Evolutionary conservation across 1,284 basidiomycete species (phyloP).

Genomic region (Papiliotrema nemorosa): DNA sequence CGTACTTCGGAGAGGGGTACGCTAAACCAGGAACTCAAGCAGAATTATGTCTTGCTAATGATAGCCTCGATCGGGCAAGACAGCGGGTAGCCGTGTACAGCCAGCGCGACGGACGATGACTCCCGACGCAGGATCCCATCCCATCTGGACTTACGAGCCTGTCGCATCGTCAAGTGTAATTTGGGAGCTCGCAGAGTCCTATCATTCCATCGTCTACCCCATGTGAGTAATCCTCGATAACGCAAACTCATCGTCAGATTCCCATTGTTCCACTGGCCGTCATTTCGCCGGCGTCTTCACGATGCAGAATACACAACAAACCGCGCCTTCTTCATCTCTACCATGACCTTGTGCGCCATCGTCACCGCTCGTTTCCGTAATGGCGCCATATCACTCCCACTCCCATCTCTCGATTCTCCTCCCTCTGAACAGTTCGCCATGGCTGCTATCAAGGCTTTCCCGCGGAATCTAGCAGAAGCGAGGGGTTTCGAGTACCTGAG

Average conservation of each 20-base stretch:
- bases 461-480: constrained; percentile 19
- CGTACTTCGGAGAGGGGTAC: constrained; percentile 23
- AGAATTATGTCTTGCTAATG: no score
- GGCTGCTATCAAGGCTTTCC: constrained; percentile 20
- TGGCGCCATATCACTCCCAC: constrained; percentile 14
- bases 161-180: not conserved
- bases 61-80: not conserved
- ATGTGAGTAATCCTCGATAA: constrained; percentile 17
- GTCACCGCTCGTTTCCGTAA: constrained; percentile 32
- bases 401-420: constrained; percentile 2
- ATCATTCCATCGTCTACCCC: constrained; percentile 34
- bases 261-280: constrained; percentile 43
- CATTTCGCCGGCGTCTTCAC: constrained; percentile 23
- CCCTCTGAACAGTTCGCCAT: constrained; percentile 23
- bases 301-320: constrained; percentile 23
- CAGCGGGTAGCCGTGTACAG: not conserved
- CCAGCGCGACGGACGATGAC: not conserved
- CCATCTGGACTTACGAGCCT: not conserved
- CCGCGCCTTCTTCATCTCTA: constrained; percentile 25
- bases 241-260: constrained; percentile 13
- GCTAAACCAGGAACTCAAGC: constrained; percentile 1
- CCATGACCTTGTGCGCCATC: constrained; percentile 38
- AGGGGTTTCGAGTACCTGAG: constrained; percentile 27
- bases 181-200: constrained; percentile 11
- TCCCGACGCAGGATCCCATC: not conserved